phyloP scores from a whole-genome alignment of 345 rosid species.

The Salix caprea region DNA sequence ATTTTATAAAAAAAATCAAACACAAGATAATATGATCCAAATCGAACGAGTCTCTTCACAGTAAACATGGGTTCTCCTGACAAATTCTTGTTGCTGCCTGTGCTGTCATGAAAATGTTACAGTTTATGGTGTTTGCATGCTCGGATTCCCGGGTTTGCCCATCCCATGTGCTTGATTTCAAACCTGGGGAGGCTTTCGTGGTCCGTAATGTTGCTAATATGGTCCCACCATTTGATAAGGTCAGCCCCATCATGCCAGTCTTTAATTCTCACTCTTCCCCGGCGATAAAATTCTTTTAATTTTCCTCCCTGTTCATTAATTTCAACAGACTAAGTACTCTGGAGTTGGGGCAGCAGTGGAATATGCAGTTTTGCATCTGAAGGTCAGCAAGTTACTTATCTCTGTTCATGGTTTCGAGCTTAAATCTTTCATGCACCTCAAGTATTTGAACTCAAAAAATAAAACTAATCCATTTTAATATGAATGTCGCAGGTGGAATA shows the following conservation, averaged over 20 bases:
- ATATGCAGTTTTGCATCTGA: slow-evolving; percentile 89
- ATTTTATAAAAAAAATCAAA: too few relatives aligned
- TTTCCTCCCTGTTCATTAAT: too few relatives aligned
- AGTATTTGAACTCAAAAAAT: too few relatives aligned
- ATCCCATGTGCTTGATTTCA: slow-evolving; percentile 72
- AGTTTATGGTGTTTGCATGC: slow-evolving; percentile 96
- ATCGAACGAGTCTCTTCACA: too few relatives aligned
- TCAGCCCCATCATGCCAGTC: not conserved
- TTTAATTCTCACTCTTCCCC: too few relatives aligned
- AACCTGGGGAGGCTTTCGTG: slow-evolving; percentile 94
- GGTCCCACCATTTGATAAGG: slow-evolving; percentile 28
- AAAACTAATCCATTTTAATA: too few relatives aligned
- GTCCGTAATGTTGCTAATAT: slow-evolving; percentile 73
- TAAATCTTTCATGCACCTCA: too few relatives aligned
- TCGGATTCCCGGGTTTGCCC: slow-evolving; percentile 96
- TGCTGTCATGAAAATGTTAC: slow-evolving; percentile 11
- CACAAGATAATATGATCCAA: too few relatives aligned
- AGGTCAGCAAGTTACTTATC: slow-evolving; percentile 37
- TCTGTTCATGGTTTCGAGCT: too few relatives aligned
- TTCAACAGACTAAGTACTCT: slow-evolving; percentile 36
- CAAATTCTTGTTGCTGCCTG: not conserved
- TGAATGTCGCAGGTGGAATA: slow-evolving; percentile 50
- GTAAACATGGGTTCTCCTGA: too few relatives aligned
- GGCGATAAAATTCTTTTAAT: not conserved
- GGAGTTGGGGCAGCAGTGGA: slow-evolving; percentile 87